Percentiles rank a stretch among this genome's conserved stretches.
These are phyloP conservation scores for Oryza brachyantha DNA, from an alignment of 176 grass and related monocot species.

Conservation along the genomic window DNA sequence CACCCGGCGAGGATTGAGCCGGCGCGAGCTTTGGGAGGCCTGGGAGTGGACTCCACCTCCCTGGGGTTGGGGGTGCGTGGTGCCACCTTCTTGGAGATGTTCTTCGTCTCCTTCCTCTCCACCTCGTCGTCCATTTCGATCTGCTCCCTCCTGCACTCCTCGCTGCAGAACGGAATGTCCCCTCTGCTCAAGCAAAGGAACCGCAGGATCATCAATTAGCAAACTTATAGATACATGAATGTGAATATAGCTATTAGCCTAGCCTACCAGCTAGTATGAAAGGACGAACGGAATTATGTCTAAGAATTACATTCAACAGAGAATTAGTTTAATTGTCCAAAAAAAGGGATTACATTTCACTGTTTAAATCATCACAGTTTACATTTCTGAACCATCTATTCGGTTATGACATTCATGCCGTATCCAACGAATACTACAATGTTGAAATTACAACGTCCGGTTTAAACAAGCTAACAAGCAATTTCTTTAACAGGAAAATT, in stretches of 20 bases:
- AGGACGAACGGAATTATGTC: not conserved
- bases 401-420: not conserved
- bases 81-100: conserved; percentile 33
- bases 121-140: conserved; percentile 58
- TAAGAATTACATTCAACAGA: not conserved
- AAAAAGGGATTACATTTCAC: not conserved
- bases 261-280: not conserved
- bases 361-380: not conserved
- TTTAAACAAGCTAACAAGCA: not conserved
- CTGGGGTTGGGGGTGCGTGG: not conserved
- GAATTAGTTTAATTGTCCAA: not conserved
- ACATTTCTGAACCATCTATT: not conserved
- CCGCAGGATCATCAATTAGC: not conserved
- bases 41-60: conserved; percentile 39
- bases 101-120: conserved; percentile 51
- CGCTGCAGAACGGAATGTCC: conserved; percentile 66
- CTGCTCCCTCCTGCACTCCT: conserved; percentile 69
- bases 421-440: not conserved
- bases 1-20: conserved; percentile 60
- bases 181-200: conserved; percentile 35
- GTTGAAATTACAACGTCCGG: not conserved
- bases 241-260: not conserved
- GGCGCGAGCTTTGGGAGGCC: conserved; percentile 45
- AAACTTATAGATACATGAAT: not conserved
- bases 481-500: not conserved